phyloP scores from a whole-genome alignment of 139 green algal species.

The Micractinium conductrix region DNA sequence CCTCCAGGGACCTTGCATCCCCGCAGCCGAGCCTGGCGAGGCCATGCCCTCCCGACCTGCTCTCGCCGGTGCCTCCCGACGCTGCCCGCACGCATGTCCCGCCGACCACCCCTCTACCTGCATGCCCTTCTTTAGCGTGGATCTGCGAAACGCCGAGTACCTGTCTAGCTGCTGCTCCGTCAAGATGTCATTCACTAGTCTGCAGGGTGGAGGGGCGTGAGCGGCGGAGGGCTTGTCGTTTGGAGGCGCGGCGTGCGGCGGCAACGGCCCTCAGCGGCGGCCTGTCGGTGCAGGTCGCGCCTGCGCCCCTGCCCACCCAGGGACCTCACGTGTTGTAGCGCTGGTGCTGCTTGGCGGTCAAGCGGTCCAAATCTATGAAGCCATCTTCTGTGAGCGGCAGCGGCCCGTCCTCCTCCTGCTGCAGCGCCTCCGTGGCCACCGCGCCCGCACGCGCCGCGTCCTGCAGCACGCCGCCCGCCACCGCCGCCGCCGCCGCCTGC shows the following conservation, averaged over 20 bases:
- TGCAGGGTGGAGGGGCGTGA: no score
- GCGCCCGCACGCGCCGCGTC: slow-evolving; percentile 14
- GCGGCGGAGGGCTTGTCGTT: no score
- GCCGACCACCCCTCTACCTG: slow-evolving; percentile 46
- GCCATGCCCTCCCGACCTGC: no score
- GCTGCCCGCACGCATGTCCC: background rate
- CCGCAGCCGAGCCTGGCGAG: no score
- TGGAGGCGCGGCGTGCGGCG: background rate
- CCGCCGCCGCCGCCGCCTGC: background rate
- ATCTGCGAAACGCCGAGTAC: slow-evolving; percentile 74
- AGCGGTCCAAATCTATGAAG: slow-evolving; percentile 37
- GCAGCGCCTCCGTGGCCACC: background rate
- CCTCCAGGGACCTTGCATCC: no score
- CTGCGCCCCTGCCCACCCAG: background rate
- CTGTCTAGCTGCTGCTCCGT: slow-evolving; percentile 74
- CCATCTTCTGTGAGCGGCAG: slow-evolving; percentile 38
- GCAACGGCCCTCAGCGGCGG: background rate
- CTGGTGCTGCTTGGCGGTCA: slow-evolving; percentile 40
- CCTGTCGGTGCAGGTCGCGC: background rate
- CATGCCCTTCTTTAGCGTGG: slow-evolving; percentile 57
- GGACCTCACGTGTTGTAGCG: slow-evolving; percentile 37
- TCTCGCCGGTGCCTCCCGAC: no score
- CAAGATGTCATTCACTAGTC: slow-evolving; percentile 62
- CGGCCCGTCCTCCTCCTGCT: slow-evolving; percentile 16
- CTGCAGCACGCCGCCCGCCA: background rate